Evolutionary conservation across 2,329 filamentous ascomycete genomes (phyloP).

Genomic region (Ramularia endophylla): DNA sequence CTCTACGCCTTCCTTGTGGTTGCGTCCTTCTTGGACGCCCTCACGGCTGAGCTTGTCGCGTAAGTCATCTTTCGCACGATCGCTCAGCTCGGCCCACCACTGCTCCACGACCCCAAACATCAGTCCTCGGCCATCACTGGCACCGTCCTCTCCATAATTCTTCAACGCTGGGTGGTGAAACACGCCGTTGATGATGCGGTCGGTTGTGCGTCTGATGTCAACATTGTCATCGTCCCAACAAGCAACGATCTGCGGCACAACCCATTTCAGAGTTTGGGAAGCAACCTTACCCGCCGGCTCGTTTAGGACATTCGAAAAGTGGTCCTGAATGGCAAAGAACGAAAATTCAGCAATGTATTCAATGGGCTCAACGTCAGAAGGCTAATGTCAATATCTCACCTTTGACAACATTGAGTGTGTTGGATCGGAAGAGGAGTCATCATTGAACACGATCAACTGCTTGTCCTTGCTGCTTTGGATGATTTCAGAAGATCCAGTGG

Average conservation of each 20-base stretch:
- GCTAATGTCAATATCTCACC: too few relatives aligned
- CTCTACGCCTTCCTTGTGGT: conserved; percentile 79
- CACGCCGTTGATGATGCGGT: conserved; percentile 72
- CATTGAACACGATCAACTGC: conserved; percentile 79
- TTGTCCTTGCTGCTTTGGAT: conserved; percentile 78
- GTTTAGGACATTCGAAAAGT: conserved; percentile 86
- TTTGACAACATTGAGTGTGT: conserved; percentile 93
- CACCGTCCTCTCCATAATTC: conserved; percentile 62
- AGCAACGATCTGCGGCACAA: conserved; percentile 80
- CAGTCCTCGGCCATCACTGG: conserved; percentile 61
- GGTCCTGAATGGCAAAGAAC: conserved; percentile 81
- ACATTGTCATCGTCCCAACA: conserved; percentile 74
- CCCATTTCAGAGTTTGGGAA: conserved; percentile 70
- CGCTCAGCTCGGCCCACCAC: conserved; percentile 71
- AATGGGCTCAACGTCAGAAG: too few relatives aligned
- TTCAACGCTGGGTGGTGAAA: conserved; percentile 84
- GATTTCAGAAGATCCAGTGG: conserved; percentile 78
- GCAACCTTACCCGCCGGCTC: conserved; percentile 81
- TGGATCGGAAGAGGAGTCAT: conserved; percentile 70
- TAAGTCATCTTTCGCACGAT: conserved; percentile 59
- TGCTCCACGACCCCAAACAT: conserved; percentile 77
- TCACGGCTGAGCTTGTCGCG: conserved; percentile 69
- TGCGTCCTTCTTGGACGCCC: conserved; percentile 69
- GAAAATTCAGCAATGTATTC: too few relatives aligned
- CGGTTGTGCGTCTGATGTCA: conserved; percentile 64